A percentile compares a stretch with the other conserved stretches of the same genome.
phyloP scores from a whole-genome alignment of 352 stramenopile species.

The Nannochloropsis limnetica region DNA sequence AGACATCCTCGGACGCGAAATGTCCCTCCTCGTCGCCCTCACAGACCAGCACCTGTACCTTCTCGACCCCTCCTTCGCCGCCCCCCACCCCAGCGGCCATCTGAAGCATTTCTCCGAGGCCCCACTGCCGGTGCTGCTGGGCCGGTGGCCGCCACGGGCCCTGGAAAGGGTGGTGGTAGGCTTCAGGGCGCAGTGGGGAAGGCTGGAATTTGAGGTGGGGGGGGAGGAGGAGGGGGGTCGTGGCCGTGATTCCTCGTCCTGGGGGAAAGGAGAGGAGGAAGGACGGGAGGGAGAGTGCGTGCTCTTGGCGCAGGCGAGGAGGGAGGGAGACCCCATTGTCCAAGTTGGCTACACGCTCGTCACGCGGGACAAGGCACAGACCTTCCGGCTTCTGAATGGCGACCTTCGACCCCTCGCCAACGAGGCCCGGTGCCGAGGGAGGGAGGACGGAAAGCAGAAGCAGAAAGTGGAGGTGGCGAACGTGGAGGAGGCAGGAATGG shows the following conservation, averaged over 20 bases:
- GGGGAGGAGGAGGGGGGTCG: not conserved
- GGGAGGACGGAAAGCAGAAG: not conserved
- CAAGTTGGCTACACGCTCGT: not conserved
- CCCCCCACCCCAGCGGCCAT: not conserved
- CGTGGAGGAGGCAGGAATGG: not conserved
- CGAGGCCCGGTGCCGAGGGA: not conserved
- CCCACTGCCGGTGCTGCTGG: conserved; percentile 10
- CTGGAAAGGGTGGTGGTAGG: not conserved
- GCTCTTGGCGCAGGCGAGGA: not conserved
- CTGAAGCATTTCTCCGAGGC: conserved; percentile 2
- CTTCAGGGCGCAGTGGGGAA: not conserved
- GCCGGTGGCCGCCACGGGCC: not conserved
- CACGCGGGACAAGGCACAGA: not conserved
- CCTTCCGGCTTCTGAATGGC: conserved; percentile 19
- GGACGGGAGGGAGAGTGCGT: not conserved
- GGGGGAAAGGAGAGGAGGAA: not conserved
- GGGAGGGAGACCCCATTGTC: not conserved
- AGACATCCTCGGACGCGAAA: not conserved
- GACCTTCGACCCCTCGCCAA: not conserved
- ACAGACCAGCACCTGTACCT: conserved; percentile 16
- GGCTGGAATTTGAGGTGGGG: conserved; percentile 12
- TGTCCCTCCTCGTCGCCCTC: not conserved
- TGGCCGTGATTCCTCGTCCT: not conserved
- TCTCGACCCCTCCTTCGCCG: not conserved
- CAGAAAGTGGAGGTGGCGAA: conserved; percentile 33